Conservation (phyloP, 106 monocot species). For the Triglochin maritima region DNA sequence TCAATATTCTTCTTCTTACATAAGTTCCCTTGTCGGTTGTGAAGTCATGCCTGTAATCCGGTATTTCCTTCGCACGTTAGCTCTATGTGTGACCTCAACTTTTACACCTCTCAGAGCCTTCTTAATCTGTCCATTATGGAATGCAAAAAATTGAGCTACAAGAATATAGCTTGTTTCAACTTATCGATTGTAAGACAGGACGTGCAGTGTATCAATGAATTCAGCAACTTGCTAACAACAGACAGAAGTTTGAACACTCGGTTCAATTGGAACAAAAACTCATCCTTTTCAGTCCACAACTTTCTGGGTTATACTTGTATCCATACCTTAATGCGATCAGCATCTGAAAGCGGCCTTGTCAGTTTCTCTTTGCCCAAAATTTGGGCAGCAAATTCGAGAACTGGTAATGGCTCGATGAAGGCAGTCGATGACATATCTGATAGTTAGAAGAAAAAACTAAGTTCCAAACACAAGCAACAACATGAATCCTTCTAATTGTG, state of each 20-base stretch:
- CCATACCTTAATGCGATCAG: slow-evolving; percentile 77
- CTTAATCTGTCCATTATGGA: slow-evolving; percentile 41
- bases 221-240: too few species aligned
- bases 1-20: slow-evolving; percentile 27
- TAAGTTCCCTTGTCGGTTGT: slow-evolving; percentile 71
- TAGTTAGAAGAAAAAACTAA: background rate
- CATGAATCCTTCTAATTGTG: too few species aligned
- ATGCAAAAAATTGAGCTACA: background rate
- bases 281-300: too few species aligned
- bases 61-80: slow-evolving; percentile 74
- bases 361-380: slow-evolving; percentile 59
- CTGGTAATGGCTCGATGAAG: slow-evolving; percentile 90
- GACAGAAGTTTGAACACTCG: too few species aligned
- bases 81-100: slow-evolving; percentile 89
- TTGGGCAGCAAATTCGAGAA: slow-evolving; percentile 81
- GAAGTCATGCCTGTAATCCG: slow-evolving; percentile 69
- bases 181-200: too few species aligned
- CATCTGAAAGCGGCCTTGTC: slow-evolving; percentile 70
- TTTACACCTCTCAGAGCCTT: slow-evolving; percentile 87
- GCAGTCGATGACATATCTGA: slow-evolving; percentile 88
- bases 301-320: too few species aligned
- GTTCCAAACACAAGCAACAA: background rate
- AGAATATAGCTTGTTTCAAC: background rate
- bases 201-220: too few species aligned
- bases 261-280: too few species aligned